These are phyloP conservation scores for Tremella yokohamensis DNA, from an alignment of 768 basidiomycete species.

Conservation along the genomic window DNA sequence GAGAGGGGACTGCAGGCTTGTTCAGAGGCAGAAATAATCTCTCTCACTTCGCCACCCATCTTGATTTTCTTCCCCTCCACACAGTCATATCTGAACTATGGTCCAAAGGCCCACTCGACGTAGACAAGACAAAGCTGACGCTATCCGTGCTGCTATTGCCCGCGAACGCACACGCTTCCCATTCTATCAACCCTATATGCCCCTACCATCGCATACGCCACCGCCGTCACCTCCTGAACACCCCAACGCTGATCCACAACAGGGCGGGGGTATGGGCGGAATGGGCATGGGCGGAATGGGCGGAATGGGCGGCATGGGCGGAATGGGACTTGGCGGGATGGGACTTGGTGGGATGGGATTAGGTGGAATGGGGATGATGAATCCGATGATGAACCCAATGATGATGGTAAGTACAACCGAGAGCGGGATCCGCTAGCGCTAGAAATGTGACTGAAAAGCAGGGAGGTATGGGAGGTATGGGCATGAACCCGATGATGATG, in stretches of 20 bases:
- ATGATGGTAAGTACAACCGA: constrained; percentile 14
- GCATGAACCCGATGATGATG: constrained; percentile 42
- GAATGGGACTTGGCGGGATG: constrained; percentile 24
- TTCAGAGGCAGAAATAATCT: too few relatives aligned
- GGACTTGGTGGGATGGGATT: constrained; percentile 24
- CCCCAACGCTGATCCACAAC: not conserved
- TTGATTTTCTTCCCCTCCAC: not conserved
- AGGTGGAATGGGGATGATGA: constrained; percentile 26
- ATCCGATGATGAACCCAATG: constrained; percentile 11
- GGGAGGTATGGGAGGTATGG: constrained; percentile 61
- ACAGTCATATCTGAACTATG: not conserved
- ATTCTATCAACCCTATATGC: not conserved
- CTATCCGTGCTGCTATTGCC: constrained; percentile 6
- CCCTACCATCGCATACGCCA: not conserved
- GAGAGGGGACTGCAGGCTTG: too few relatives aligned
- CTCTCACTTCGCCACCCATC: constrained; percentile 1
- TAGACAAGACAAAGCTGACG: constrained; percentile 13
- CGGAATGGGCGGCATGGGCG: too few relatives aligned
- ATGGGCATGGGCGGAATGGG: too few relatives aligned
- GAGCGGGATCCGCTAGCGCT: not conserved
- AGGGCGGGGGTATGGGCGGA: constrained; percentile 42
- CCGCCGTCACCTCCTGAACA: constrained; percentile 1
- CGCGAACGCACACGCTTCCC: not conserved
- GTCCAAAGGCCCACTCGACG: not conserved
- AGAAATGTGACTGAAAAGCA: constrained; percentile 48